These are phyloP conservation scores for Colletotrichum graminicola DNA, from an alignment of 2,329 filamentous ascomycete genomes.

Conservation along the genomic window DNA sequence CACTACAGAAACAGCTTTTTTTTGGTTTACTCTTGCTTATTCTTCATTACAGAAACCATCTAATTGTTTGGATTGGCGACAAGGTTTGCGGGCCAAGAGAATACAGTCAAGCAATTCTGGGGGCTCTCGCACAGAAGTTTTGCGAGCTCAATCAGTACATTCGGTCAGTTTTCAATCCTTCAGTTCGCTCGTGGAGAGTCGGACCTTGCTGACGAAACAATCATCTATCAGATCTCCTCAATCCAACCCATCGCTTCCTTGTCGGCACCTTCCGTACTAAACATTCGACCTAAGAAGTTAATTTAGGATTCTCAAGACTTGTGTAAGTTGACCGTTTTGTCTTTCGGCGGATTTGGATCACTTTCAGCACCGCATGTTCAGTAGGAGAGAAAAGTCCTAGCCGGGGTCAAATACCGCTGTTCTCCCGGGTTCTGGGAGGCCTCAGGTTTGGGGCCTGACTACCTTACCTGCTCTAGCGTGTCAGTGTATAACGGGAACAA, in stretches of 20 bases:
- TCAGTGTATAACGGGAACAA: not conserved
- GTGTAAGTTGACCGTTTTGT: not conserved
- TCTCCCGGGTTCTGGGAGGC: not conserved
- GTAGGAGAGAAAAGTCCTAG: not conserved
- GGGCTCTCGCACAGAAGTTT: not conserved
- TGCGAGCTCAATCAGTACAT: not conserved
- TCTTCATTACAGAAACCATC: slow-evolving; percentile 10
- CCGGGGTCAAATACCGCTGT: not conserved
- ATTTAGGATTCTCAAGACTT: not conserved
- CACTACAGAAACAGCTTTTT: not conserved
- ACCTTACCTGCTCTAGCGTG: not conserved
- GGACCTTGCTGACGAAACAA: not conserved
- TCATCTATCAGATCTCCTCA: not conserved
- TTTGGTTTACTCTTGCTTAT: slow-evolving; percentile 7
- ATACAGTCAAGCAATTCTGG: not conserved
- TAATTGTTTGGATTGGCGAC: slow-evolving; percentile 5
- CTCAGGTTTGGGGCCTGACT: not conserved
- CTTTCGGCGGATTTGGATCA: not conserved
- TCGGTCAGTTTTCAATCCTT: not conserved
- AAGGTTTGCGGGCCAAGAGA: not conserved
- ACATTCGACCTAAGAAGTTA: not conserved
- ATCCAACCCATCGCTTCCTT: not conserved
- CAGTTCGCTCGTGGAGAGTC: not conserved
- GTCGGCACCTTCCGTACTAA: not conserved
- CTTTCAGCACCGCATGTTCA: not conserved